Evolutionary conservation across 2,329 filamentous ascomycete genomes (phyloP).

Genomic region (Pyrenochaeta sp.): DNA sequence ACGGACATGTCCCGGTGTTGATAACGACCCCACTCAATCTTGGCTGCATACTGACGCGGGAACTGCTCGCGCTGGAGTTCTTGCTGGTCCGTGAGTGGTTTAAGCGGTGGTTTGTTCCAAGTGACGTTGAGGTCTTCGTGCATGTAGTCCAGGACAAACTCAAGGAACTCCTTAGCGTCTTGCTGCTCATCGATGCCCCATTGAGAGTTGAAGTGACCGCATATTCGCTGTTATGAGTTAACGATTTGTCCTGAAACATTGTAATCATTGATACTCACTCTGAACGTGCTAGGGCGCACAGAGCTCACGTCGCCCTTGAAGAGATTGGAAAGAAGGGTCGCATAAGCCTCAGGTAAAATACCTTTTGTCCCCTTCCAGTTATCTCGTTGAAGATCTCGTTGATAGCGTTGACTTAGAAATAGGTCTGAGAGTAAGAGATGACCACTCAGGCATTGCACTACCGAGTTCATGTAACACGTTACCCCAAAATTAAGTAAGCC

Average conservation of each 20-base stretch:
- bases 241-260: background rate
- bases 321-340: slow-evolving; percentile 67
- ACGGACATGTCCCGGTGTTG: slow-evolving; percentile 75
- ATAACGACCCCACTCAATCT: slow-evolving; percentile 78
- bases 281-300: slow-evolving; percentile 57
- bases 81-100: slow-evolving; percentile 66
- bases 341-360: slow-evolving; percentile 68
- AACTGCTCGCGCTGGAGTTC: slow-evolving; percentile 68
- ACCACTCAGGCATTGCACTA: slow-evolving; percentile 81
- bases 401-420: slow-evolving; percentile 72
- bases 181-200: slow-evolving; percentile 83
- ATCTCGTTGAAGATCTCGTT: slow-evolving; percentile 64
- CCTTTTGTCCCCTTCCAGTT: slow-evolving; percentile 73
- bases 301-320: slow-evolving; percentile 66
- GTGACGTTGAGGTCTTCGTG: slow-evolving; percentile 84
- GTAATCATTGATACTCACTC: slow-evolving; percentile 37
- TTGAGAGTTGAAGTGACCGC: slow-evolving; percentile 68
- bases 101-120: slow-evolving; percentile 67
- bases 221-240: slow-evolving; percentile 60
- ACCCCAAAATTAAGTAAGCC: slow-evolving; percentile 83
- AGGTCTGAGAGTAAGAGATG: slow-evolving; percentile 69
- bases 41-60: slow-evolving; percentile 70
- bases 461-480: slow-evolving; percentile 93
- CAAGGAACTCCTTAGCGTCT: slow-evolving; percentile 89
- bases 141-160: slow-evolving; percentile 80